phyloP scores from a whole-genome alignment of 164 flowering plant genomes.

The Chimonanthus salicifolius region DNA sequence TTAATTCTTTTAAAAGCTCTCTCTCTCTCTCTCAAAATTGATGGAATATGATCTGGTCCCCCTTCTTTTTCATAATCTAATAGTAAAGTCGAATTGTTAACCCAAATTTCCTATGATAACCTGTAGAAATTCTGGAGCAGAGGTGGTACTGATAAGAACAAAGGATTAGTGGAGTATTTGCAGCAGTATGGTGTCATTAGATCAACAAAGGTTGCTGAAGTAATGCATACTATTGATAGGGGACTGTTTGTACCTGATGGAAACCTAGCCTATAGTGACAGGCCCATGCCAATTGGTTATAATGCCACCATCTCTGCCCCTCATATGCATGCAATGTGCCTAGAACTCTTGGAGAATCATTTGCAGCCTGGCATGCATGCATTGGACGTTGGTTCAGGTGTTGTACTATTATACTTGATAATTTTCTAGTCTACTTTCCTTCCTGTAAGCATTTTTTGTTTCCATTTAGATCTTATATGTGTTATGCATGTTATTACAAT shows the following conservation, averaged over 20 bases:
- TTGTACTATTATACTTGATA: not conserved
- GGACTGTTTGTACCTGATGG: constrained; percentile 79
- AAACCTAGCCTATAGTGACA: constrained; percentile 61
- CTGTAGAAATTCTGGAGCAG: constrained; percentile 53
- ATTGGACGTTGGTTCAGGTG: constrained; percentile 94
- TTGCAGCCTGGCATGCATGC: constrained; percentile 97
- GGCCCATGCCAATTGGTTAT: constrained; percentile 84
- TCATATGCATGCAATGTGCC: constrained; percentile 97
- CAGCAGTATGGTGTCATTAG: constrained; percentile 57
- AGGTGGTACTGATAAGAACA: constrained; percentile 42
- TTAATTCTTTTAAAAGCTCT: too few species aligned
- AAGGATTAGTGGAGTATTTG: constrained; percentile 63
- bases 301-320: constrained; percentile 99
- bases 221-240: constrained; percentile 80
- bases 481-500: not conserved
- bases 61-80: too few species aligned
- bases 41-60: too few species aligned
- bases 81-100: not conserved
- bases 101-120: constrained; percentile 12
- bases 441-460: not conserved
- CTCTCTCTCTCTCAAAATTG: too few species aligned
- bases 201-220: constrained; percentile 70
- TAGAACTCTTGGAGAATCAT: constrained; percentile 66
- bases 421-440: not conserved
- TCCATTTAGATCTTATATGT: not conserved